phyloP scores from a whole-genome alignment of 805 yeast genomes.

The Candida coleopterorum region DNA sequence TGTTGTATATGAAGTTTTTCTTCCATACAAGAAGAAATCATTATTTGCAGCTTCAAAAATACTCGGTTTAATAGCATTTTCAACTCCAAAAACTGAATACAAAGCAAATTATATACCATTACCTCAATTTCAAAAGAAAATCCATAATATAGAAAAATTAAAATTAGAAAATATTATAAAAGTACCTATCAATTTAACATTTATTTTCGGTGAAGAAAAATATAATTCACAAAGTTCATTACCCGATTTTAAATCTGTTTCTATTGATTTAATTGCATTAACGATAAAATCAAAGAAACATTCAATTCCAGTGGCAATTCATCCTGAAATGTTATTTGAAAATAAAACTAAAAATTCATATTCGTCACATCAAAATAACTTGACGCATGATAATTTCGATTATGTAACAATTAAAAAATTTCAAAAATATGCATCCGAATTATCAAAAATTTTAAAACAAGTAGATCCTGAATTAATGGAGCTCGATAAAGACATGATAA shows the following conservation, averaged over 20 bases:
- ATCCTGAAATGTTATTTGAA: slow-evolving; percentile 31
- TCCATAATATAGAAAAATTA: not conserved
- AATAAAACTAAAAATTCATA: slow-evolving; percentile 18
- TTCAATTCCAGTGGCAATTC: slow-evolving; percentile 33
- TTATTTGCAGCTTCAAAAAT: slow-evolving; percentile 26
- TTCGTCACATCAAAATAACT: slow-evolving; percentile 1
- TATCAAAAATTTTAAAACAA: slow-evolving; percentile 20
- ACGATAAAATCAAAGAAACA: slow-evolving; percentile 26
- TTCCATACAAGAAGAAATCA: slow-evolving; percentile 26
- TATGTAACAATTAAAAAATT: slow-evolving; percentile 26
- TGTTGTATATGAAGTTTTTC: slow-evolving; percentile 22
- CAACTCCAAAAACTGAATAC: slow-evolving; percentile 29
- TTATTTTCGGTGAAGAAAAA: slow-evolving; percentile 17
- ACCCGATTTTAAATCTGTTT: slow-evolving; percentile 24
- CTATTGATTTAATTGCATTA: slow-evolving; percentile 27
- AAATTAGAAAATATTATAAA: slow-evolving; percentile 12
- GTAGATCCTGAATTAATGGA: slow-evolving; percentile 20
- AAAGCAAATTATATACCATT: slow-evolving; percentile 21
- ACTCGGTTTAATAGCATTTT: slow-evolving; percentile 28
- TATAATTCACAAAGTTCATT: slow-evolving; percentile 8
- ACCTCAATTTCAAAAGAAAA: slow-evolving; percentile 12
- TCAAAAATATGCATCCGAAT: slow-evolving; percentile 26
- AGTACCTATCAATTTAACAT: slow-evolving; percentile 29
- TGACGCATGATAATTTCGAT: slow-evolving; percentile 25
- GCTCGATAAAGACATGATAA: slow-evolving; percentile 22